Evolutionary conservation across 148 eudicot species (phyloP).

Genomic region (Gaultheria prostrata): DNA sequence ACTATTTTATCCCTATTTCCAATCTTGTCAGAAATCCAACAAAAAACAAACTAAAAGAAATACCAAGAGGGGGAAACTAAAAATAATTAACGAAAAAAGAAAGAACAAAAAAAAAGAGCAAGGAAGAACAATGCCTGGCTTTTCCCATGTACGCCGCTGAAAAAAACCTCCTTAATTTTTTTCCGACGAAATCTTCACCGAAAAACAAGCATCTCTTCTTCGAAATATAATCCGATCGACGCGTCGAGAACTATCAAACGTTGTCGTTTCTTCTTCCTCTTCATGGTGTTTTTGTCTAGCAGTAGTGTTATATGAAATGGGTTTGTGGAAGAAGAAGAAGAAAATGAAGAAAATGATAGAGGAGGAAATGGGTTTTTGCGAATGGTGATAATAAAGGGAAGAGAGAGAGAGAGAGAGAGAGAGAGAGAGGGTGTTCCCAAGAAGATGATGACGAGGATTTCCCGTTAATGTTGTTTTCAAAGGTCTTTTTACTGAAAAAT

Average conservation of each 20-base stretch:
- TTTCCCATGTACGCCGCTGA: conserved; percentile 46
- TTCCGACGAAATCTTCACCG: conserved; percentile 22
- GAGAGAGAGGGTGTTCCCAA: conserved; percentile 25
- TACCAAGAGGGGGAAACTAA: not conserved
- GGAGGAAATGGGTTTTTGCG: not conserved
- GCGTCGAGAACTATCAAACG: not conserved
- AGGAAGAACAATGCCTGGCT: conserved; percentile 41
- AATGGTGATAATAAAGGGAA: not conserved
- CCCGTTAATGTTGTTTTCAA: conserved; percentile 41
- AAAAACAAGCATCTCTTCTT: conserved; percentile 12
- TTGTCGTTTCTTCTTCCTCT: conserved; percentile 14
- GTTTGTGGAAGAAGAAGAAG: not conserved
- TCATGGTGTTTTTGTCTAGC: not conserved
- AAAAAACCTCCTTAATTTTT: not conserved
- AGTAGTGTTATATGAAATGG: not conserved
- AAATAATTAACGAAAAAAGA: not conserved
- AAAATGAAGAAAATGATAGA: not conserved
- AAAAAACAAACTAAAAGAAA: not conserved
- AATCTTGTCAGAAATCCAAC: not conserved
- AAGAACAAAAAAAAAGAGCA: not conserved
- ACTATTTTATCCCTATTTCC: not conserved
- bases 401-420: conserved; percentile 14
- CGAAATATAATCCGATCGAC: not conserved
- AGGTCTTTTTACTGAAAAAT: conserved; percentile 2
- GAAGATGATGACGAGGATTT: conserved; percentile 37